phyloP scores from a whole-genome alignment of 108 stramenopile species.

The Nannochloropsis salina region DNA sequence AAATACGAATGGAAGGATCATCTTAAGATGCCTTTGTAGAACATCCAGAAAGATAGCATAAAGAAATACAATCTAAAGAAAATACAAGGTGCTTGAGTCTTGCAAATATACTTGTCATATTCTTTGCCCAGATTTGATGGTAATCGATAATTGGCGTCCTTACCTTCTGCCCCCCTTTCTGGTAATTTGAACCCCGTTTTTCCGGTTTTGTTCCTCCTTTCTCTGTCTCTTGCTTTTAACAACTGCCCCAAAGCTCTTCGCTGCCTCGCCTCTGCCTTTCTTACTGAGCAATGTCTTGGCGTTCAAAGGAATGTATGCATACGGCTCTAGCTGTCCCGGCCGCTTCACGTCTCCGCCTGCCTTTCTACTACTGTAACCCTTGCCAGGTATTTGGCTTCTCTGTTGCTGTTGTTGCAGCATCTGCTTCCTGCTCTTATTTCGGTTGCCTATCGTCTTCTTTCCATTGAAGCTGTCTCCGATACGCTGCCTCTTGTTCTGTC shows the following conservation, averaged over 20 bases:
- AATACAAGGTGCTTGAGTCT: no score
- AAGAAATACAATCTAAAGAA: not conserved
- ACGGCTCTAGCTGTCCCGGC: slow-evolving; percentile 82
- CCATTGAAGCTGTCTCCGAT: not conserved
- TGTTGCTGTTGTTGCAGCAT: slow-evolving; percentile 3
- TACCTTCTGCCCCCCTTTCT: not conserved
- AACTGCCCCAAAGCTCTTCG: slow-evolving; percentile 73
- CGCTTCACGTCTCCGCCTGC: slow-evolving; percentile 83
- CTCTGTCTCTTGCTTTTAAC: slow-evolving; percentile 53
- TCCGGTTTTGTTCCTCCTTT: slow-evolving; percentile 21
- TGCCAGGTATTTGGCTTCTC: slow-evolving; percentile 57
- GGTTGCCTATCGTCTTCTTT: slow-evolving; percentile 47
- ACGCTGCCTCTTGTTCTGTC: not conserved
- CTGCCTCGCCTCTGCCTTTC: slow-evolving; percentile 63
- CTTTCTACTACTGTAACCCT: slow-evolving; percentile 74
- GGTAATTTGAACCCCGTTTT: not conserved
- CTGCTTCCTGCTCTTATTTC: slow-evolving; percentile 30
- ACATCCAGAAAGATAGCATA: not conserved
- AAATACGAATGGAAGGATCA: not conserved
- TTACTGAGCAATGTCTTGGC: slow-evolving; percentile 74
- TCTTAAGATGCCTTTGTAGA: no score
- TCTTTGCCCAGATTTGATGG: not conserved
- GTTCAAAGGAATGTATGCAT: slow-evolving; percentile 83
- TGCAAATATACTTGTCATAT: not conserved
- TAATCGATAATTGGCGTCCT: not conserved